phyloP scores from a whole-genome alignment of 1,284 basidiomycete species.

The Fomitopsis betulina region DNA sequence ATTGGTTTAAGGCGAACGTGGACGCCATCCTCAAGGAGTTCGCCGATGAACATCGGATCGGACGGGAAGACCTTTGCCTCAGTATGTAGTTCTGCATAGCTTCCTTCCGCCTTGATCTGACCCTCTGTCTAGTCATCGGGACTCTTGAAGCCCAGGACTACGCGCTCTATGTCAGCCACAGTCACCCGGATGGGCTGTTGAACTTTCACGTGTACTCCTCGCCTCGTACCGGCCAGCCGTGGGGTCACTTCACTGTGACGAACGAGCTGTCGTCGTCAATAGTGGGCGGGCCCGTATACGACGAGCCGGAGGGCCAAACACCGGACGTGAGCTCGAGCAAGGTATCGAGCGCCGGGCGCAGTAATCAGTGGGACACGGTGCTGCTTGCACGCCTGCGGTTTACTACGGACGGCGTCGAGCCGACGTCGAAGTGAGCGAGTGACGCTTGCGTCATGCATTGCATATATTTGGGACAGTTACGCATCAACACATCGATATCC shows the following conservation, averaged over 20 bases:
- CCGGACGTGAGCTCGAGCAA: constrained; percentile 5
- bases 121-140: constrained; percentile 53
- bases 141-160: constrained; percentile 64
- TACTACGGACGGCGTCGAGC: constrained; percentile 46
- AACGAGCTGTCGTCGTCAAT: constrained; percentile 33
- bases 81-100: constrained; percentile 37
- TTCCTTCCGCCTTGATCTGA: background rate
- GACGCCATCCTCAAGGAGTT: constrained; percentile 57
- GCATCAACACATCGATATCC: too few relatives aligned
- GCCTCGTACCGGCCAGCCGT: constrained; percentile 45
- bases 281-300: constrained; percentile 26
- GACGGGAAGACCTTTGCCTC: constrained; percentile 66
- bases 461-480: too few relatives aligned
- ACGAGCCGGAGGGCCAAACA: constrained; percentile 8
- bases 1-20: constrained; percentile 70
- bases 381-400: constrained; percentile 51
- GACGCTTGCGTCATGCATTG: too few relatives aligned
- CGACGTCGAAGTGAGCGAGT: constrained; percentile 38
- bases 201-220: constrained; percentile 65
- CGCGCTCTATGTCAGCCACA: constrained; percentile 65
- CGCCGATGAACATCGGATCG: constrained; percentile 48
- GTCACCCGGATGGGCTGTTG: constrained; percentile 57
- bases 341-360: constrained; percentile 8
- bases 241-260: constrained; percentile 64
- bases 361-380: constrained; percentile 35